Evolutionary conservation across 768 basidiomycete genomes (phyloP).

Genomic region (Podaxis carcinomalis): DNA sequence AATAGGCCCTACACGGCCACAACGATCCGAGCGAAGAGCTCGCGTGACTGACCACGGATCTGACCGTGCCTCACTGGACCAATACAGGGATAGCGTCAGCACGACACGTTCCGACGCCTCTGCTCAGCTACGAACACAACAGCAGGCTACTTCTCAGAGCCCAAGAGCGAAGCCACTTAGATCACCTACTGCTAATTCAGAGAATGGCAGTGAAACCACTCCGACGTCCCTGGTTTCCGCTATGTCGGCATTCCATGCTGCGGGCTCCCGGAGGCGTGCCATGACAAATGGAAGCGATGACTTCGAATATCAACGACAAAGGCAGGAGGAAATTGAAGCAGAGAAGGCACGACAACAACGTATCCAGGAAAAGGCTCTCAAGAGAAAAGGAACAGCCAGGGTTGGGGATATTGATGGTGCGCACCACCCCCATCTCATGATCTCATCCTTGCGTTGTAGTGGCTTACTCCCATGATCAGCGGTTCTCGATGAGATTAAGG

Average conservation of each 20-base stretch:
- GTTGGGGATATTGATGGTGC: constrained; percentile 84
- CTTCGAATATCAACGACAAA: constrained; percentile 51
- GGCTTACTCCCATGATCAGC: constrained; percentile 36
- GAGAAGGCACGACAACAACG: constrained; percentile 66
- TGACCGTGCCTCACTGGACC: constrained; percentile 37
- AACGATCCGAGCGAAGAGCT: constrained; percentile 61
- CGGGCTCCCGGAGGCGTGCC: constrained; percentile 53
- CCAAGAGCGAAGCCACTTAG: constrained; percentile 17
- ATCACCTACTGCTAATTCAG: constrained; percentile 28
- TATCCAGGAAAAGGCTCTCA: constrained; percentile 64
- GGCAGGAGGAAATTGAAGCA: constrained; percentile 56
- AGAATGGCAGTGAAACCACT: constrained; percentile 32
- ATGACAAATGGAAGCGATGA: constrained; percentile 51
- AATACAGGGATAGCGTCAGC: constrained; percentile 47
- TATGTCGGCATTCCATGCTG: constrained; percentile 68
- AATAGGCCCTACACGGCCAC: constrained; percentile 57
- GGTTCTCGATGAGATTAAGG: constrained; percentile 79
- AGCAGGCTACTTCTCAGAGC: constrained; percentile 13
- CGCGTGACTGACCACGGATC: constrained; percentile 50
- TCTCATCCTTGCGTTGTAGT: constrained; percentile 1
- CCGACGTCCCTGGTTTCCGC: constrained; percentile 50
- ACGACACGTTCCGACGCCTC: constrained; percentile 44
- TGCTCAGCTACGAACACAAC: constrained; percentile 14
- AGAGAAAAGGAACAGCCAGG: constrained; percentile 46
- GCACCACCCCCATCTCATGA: constrained; percentile 19